Evolutionary conservation across 202 grass and related monocot genomes (phyloP), one percentile per base, ranked within the genome.

Genomic region (Schoenoplectus triqueter): DNA sequence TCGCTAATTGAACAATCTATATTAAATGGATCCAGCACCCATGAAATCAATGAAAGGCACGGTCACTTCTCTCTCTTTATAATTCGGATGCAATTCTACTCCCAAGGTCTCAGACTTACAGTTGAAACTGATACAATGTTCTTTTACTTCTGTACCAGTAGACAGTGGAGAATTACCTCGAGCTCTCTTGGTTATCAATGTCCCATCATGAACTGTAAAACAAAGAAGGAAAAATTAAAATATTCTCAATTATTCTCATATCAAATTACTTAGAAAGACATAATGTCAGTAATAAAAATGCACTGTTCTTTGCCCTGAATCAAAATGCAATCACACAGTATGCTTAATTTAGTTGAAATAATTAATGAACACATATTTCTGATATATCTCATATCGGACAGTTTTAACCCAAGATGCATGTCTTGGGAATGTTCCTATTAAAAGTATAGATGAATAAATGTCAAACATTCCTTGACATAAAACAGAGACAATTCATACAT

Each of bases 21-120:
- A 59, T 7, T 79, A 61, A 19, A 61, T 18, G 10, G 74, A 79
- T 79, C 55, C 75, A 61, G 61, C 21, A 10, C 75, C 75, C 75
- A 79, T 44, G 31, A 79, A 79, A 79, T 79, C 75, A 59, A 79
- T 10, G 31, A 79, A 45, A 0, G 75, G 14, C 31, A 61, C 52
- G 10, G 39, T 79, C 39, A 44, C 39, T 14, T 79, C 55, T 44
- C 3, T 5, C 13, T 10, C 55, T 79, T n/a, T 21, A 21, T 11
- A 51, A 31, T 68, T 42, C 4, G 17, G 14, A 44, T 42, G 55
- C 39, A 60, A 10, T 61, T 79, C 39, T 4, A 3, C 31, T 17
- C 22, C 55, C 52, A 45, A 45, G 39, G 10, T 41, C 54, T 61
- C 75, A 18, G 39, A 11, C 39, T 17, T 56, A n/a, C 6, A 60